Conservation (phyloP, 2,329 filamentous ascomycete genomes). For the Mariannaea sp. region DNA sequence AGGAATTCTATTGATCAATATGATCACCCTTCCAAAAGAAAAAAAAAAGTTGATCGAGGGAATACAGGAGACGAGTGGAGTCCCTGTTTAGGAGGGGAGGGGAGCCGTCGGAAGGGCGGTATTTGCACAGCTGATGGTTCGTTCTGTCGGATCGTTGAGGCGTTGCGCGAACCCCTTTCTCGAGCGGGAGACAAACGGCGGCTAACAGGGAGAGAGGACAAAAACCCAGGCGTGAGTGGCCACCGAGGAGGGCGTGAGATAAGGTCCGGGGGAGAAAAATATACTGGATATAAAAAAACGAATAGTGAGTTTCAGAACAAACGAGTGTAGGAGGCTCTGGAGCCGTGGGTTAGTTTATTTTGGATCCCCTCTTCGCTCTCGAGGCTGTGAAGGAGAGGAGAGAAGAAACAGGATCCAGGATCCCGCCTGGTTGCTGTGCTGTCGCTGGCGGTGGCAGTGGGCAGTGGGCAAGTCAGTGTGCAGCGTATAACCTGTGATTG, state of each 20-base stretch:
- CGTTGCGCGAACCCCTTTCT: slow-evolving; percentile 19
- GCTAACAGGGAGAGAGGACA: slow-evolving; percentile 9
- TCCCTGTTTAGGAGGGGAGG: too few relatives aligned
- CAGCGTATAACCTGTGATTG: slow-evolving; percentile 4
- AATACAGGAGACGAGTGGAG: neutral
- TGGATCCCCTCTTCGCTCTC: slow-evolving; percentile 4
- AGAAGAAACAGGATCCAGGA: slow-evolving; percentile 21
- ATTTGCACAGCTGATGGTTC: neutral
- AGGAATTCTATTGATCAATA: neutral
- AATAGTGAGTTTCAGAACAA: slow-evolving; percentile 3
- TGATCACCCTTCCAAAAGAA: neutral
- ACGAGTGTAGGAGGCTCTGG: slow-evolving; percentile 1
- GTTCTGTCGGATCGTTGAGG: neutral
- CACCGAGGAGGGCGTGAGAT: neutral
- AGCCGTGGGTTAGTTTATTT: neutral
- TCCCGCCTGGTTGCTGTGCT: slow-evolving; percentile 37
- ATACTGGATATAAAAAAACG: neutral
- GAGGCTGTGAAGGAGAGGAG: slow-evolving; percentile 23
- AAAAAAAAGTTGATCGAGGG: neutral
- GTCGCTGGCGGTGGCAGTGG: slow-evolving; percentile 25
- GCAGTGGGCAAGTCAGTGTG: too few relatives aligned
- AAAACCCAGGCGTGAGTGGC: neutral
- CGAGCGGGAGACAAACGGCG: slow-evolving; percentile 14
- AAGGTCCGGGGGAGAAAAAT: too few relatives aligned
- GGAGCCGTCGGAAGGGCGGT: neutral